Conservation (phyloP, 2,329 filamentous ascomycete genomes). For the Aspergillaceae sp. region DNA sequence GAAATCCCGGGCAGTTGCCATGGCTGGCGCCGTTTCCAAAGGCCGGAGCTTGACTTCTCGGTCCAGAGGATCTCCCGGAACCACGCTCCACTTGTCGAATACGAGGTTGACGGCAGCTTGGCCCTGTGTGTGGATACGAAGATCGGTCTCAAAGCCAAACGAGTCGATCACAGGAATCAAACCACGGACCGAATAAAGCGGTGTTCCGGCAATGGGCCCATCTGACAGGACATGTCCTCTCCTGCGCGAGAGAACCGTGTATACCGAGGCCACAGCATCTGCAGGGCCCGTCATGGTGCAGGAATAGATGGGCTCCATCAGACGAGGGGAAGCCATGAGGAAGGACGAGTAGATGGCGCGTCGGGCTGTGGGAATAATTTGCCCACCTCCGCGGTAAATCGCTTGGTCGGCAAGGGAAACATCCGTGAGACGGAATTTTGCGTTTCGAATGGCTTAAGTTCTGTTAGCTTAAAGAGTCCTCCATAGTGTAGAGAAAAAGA, state of each 20-base stretch:
- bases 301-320: slow-evolving; percentile 94
- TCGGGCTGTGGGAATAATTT: slow-evolving; percentile 92
- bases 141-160: slow-evolving; percentile 95
- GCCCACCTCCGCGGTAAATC: slow-evolving; percentile 89
- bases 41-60: slow-evolving; percentile 72
- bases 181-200: slow-evolving; percentile 83
- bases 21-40: slow-evolving; percentile 76
- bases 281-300: slow-evolving; percentile 90
- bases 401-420: slow-evolving; percentile 77
- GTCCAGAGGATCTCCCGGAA: slow-evolving; percentile 91
- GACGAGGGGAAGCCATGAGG: slow-evolving; percentile 86
- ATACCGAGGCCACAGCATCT: slow-evolving; percentile 77
- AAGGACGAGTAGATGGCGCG: slow-evolving; percentile 93
- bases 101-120: slow-evolving; percentile 83
- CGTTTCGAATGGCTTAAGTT: slow-evolving; percentile 76
- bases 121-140: slow-evolving; percentile 91
- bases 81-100: slow-evolving; percentile 93
- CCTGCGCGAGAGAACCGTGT: slow-evolving; percentile 81
- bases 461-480: slow-evolving; percentile 13
- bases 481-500: background rate
- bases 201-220: slow-evolving; percentile 86
- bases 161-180: slow-evolving; percentile 93
- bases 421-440: slow-evolving; percentile 94
- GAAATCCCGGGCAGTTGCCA: slow-evolving; percentile 89
- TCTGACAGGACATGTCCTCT: slow-evolving; percentile 92